These are phyloP conservation scores for Sedum album DNA, from an alignment of 164 flowering plant genomes.

Conservation along the genomic window DNA sequence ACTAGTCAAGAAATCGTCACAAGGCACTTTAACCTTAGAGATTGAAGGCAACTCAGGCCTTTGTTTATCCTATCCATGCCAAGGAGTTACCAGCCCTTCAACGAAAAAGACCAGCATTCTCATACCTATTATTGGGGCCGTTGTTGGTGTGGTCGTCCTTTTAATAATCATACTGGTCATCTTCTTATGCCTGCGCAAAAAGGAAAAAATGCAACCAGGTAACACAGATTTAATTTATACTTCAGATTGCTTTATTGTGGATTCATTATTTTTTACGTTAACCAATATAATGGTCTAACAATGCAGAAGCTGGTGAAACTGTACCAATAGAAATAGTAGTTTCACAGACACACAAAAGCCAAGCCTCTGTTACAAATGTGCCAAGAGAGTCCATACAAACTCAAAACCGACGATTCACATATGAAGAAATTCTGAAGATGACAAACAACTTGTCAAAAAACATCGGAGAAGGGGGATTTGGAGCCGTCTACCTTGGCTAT, in stretches of 20 bases:
- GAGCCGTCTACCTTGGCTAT: conserved; percentile 23
- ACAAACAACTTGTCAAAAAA: conserved; percentile 20
- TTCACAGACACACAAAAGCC: background rate
- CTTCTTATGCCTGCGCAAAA: too few relatives aligned
- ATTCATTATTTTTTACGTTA: background rate
- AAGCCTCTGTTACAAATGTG: background rate
- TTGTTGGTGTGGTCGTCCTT: background rate
- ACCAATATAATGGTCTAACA: background rate
- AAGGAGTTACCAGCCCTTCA: background rate
- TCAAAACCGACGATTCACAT: conserved; percentile 12
- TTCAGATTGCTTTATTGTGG: too few relatives aligned
- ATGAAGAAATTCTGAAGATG: conserved; percentile 13
- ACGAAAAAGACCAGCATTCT: background rate
- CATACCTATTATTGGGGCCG: background rate
- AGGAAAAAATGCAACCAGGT: too few relatives aligned
- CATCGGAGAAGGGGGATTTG: conserved; percentile 28
- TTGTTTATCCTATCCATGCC: background rate
- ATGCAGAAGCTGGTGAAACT: background rate
- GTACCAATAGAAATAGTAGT: background rate
- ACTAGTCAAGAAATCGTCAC: conserved; percentile 18
- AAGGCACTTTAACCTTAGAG: conserved; percentile 17
- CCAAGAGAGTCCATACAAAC: background rate
- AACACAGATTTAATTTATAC: too few relatives aligned
- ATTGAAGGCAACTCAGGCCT: conserved; percentile 10
- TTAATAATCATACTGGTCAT: too few relatives aligned